A percentile compares a stretch with the other conserved stretches of the same genome.
Conservation (phyloP, 805 yeast genomes). For the Pichia nanzhaoensis region DNA sequence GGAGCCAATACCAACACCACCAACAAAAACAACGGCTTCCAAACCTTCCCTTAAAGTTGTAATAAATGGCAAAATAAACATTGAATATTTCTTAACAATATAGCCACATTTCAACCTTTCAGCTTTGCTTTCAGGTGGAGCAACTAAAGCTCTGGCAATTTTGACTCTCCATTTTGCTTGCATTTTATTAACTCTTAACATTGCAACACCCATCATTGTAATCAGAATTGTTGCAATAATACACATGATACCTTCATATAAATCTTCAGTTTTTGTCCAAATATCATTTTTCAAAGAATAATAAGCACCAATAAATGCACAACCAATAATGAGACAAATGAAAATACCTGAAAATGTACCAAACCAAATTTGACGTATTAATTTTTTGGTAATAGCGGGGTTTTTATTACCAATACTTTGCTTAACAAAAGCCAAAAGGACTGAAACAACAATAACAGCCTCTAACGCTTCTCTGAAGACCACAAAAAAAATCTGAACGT, state of each 20-base stretch:
- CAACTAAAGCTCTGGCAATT: slow-evolving; percentile 73
- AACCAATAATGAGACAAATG: slow-evolving; percentile 74
- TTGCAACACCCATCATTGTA: slow-evolving; percentile 86
- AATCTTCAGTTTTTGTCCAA: slow-evolving; percentile 77
- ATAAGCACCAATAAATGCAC: slow-evolving; percentile 87
- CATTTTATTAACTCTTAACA: slow-evolving; percentile 90
- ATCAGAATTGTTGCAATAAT: slow-evolving; percentile 82
- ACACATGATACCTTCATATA: slow-evolving; percentile 93
- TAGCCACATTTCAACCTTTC: slow-evolving; percentile 47
- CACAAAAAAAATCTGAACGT: slow-evolving; percentile 70
- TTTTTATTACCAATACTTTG: slow-evolving; percentile 67
- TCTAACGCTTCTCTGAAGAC: slow-evolving; percentile 88
- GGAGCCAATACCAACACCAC: slow-evolving; percentile 71
- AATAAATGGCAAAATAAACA: slow-evolving; percentile 80
- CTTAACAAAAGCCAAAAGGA: slow-evolving; percentile 77
- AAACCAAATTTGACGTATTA: slow-evolving; percentile 72
- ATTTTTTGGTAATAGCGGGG: slow-evolving; percentile 47
- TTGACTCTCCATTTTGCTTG: slow-evolving; percentile 92
- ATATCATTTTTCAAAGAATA: slow-evolving; percentile 71
- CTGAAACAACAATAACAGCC: slow-evolving; percentile 83
- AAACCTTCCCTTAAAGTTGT: slow-evolving; percentile 91
- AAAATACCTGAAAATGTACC: slow-evolving; percentile 67
- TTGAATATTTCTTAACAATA: slow-evolving; percentile 62
- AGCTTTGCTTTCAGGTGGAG: slow-evolving; percentile 39
- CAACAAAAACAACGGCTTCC: slow-evolving; percentile 89